A percentile compares a stretch with the other conserved stretches of the same genome.
phyloP scores from a whole-genome alignment of 768 basidiomycete species.

The Podaxis sp. region DNA sequence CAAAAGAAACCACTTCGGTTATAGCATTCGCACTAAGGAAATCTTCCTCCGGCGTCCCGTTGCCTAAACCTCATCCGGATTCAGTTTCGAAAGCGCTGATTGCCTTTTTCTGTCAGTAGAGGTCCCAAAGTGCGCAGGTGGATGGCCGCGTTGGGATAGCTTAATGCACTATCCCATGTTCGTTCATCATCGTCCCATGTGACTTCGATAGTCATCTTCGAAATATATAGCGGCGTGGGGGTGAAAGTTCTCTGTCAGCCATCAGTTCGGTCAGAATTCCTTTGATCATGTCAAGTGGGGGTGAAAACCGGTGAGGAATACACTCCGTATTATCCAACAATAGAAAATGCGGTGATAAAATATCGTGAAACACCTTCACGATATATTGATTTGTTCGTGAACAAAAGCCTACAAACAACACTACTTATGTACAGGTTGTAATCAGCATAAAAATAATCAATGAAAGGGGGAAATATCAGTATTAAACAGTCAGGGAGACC shows the following conservation, averaged over 20 bases:
- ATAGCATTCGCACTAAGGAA: not conserved
- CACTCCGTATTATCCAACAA: not conserved
- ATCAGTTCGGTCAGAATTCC: not conserved
- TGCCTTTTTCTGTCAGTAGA: not conserved
- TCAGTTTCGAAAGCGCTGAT: not conserved
- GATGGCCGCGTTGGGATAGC: not conserved
- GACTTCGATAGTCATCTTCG: not conserved
- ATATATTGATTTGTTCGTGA: constrained; percentile 5
- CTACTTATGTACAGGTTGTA: constrained; percentile 7
- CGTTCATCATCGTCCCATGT: not conserved
- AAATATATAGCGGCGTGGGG: not conserved
- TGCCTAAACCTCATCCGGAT: not conserved
- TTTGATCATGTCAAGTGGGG: too few relatives aligned
- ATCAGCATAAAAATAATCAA: not conserved
- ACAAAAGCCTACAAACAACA: constrained; percentile 10
- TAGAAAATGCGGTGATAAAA: not conserved
- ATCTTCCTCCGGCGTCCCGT: not conserved
- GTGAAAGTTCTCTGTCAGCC: not conserved
- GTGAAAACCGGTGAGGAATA: too few relatives aligned
- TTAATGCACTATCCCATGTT: not conserved
- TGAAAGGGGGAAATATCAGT: not conserved
- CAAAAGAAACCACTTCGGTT: not conserved
- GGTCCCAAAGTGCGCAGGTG: not conserved
- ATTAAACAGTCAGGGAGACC: not conserved
- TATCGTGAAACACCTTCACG: constrained; percentile 3